Evolutionary conservation across 2,329 filamentous ascomycete species (phyloP), one percentile per base, ranked within the genome.

Genomic region (Fusarium sp.): DNA sequence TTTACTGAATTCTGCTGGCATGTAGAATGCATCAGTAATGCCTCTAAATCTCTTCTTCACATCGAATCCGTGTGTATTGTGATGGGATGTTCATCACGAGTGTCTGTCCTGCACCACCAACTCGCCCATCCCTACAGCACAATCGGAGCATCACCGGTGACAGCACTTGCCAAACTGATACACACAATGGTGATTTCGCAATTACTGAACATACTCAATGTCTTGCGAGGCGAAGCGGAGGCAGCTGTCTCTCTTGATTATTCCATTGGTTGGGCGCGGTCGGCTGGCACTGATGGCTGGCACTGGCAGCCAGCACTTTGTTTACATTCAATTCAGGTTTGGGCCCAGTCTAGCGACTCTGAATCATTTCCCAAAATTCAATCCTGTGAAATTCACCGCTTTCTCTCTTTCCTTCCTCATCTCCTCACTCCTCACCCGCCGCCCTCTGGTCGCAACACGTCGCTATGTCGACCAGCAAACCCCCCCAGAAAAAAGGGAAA

Each of bases 131-230:
- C 24, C 27, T 3, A n/a, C 16, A 7, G 44, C 24, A 5, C 16
- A 51, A 51, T 14, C 27, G 17, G 3, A 20, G 11, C 46, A 31
- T 31, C 17, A 7, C 17, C 17, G 2, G 27, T n/a, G 24, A 10
- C 24, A 12, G 24, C 44, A n/a, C 9, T 29, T 49, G 16, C 16
- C 24, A 11, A 49, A 2, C 24, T 5, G 16, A 49, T 49, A 17
- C 44, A 22, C 14, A 6, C 22, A 17, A 27, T 10, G 9, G 2
- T 3, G 1, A 17, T 6, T 16, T 11, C 8, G 9, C 10, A 1
- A 27, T 4, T 10, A 1, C 8, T 17, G 22, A 27, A 11, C 0
- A 6, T 0, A 11, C 24, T 29, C 2, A 5, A 17, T 49, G 0
- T 0, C 16, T n/a, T 49, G 16, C 2, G 5, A 49, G 44, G 24